phyloP scores from a whole-genome alignment of 139 green algal species.

The Picochlorum sp. region DNA sequence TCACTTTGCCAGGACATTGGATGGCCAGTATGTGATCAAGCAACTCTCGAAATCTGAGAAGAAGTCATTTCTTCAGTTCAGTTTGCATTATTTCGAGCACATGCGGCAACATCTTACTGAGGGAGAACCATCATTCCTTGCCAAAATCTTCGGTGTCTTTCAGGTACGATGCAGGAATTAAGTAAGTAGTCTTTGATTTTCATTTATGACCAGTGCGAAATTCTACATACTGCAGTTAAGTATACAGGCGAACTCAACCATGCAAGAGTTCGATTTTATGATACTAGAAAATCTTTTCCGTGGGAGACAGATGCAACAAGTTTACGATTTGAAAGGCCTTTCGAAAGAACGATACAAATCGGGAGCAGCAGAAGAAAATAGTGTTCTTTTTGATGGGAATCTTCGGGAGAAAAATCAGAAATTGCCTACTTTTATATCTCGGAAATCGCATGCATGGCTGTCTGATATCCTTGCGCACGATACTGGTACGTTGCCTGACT shows the following conservation, averaged over 20 bases:
- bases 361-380: conserved; percentile 14
- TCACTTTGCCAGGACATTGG: conserved; percentile 86
- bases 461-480: too few species aligned
- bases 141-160: conserved; percentile 90
- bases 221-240: too few species aligned
- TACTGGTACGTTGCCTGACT: not conserved
- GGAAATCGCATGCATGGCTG: conserved; percentile 12
- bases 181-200: too few species aligned
- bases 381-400: conserved; percentile 89
- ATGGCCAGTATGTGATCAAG: conserved; percentile 77
- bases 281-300: conserved; percentile 96
- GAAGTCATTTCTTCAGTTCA: conserved; percentile 77
- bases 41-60: conserved; percentile 42
- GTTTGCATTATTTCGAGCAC: conserved; percentile 79
- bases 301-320: conserved; percentile 40
- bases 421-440: conserved; percentile 53
- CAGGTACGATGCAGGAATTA: too few species aligned
- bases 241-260: too few species aligned
- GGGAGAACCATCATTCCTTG: conserved; percentile 58
- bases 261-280: conserved; percentile 87
- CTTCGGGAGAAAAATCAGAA: conserved; percentile 57
- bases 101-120: conserved; percentile 27
- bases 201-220: too few species aligned
- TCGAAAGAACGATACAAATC: conserved; percentile 36
- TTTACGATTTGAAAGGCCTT: conserved; percentile 91